Evolutionary conservation across 768 basidiomycete genomes (phyloP), one percentile per base, ranked within the genome.

Genomic region (Inosperma sp.): DNA sequence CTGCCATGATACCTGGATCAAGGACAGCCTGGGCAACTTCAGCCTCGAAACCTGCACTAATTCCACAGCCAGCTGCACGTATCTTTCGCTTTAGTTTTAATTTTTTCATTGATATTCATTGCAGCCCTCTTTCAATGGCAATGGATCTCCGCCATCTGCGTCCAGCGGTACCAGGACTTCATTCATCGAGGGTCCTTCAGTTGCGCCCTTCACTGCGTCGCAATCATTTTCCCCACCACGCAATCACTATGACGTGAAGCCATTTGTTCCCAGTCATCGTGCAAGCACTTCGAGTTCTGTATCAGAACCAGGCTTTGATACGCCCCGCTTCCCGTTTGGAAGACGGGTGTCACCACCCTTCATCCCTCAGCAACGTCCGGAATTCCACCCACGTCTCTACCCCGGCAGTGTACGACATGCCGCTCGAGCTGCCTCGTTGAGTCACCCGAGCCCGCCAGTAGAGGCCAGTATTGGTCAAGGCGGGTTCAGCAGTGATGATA

Each of bases 351-450:
- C 54, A 8, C 39, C 51, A 17, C 49, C 54, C 7, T 49, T 46
- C 35, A 16, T 41, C 5, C 52, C 48, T 7, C 42, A 43, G 31
- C 53, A 52, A 19, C 19, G 45, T 16, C 22, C 53, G 9, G 60
- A 66, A 4, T 64, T 62, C 33, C 49, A 62, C 41, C 51, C 59
- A 7, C 57, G 63, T 7, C 46, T 66, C 8, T 66, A 66, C 36
- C 65, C 62, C 17, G 65, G 65, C 3, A 63, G 65, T 37, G 57
- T 56, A 8, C 59, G 65, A 17, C 48, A 61, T 2, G 58, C 53
- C 6, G 59, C 59, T 3, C 56, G 57, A 25, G 34, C 49, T 12
- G 51, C 51, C 21, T 34, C 50, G n/a, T 37, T 51, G 25, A 45
- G 41, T 19, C 50, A 34, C 30, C 46, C 25, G 7, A 44, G 49